Evolutionary conservation across 2,329 filamentous ascomycete genomes (phyloP).

Genomic region (Penicillium sp.): DNA sequence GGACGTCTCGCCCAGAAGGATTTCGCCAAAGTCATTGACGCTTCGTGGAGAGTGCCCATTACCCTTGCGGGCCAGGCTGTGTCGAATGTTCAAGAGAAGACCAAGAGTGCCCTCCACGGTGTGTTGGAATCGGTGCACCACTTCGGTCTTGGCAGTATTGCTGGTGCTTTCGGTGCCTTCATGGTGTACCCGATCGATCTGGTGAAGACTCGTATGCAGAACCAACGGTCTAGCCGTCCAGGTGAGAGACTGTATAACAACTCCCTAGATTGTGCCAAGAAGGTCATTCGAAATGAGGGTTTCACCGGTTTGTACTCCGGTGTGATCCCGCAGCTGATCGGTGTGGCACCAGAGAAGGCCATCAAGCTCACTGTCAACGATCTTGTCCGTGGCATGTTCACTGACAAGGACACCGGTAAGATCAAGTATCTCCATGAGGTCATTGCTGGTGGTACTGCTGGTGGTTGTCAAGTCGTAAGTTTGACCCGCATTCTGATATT

Average conservation of each 20-base stretch:
- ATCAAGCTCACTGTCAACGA: constrained; percentile 99
- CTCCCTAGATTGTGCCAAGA: constrained; percentile 89
- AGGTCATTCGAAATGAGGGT: constrained; percentile 90
- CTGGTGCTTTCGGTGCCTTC: constrained; percentile 95
- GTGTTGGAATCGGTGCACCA: constrained; percentile 78
- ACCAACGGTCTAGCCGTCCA: constrained; percentile 77
- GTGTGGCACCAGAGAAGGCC: constrained; percentile 97
- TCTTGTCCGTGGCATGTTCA: constrained; percentile 71
- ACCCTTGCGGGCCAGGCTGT: constrained; percentile 49
- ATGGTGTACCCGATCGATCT: constrained; percentile 99
- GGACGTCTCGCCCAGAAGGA: constrained; percentile 76
- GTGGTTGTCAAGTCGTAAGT: constrained; percentile 92
- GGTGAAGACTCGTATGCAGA: constrained; percentile 98
- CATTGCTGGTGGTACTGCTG: constrained; percentile 80
- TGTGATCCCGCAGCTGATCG: constrained; percentile 88
- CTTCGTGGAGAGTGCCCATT: constrained; percentile 74
- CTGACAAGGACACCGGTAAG: constrained; percentile 65
- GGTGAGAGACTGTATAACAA: constrained; percentile 94
- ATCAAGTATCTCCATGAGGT: constrained; percentile 72
- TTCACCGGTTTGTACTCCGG: constrained; percentile 87
- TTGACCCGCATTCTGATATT: neutral
- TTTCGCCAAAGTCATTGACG: constrained; percentile 92
- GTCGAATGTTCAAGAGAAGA: constrained; percentile 47
- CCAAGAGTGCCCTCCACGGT: constrained; percentile 57
- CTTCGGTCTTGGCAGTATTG: constrained; percentile 81